Evolutionary conservation across 768 basidiomycete genomes (phyloP).

Genomic region (Boletellus sp.): DNA sequence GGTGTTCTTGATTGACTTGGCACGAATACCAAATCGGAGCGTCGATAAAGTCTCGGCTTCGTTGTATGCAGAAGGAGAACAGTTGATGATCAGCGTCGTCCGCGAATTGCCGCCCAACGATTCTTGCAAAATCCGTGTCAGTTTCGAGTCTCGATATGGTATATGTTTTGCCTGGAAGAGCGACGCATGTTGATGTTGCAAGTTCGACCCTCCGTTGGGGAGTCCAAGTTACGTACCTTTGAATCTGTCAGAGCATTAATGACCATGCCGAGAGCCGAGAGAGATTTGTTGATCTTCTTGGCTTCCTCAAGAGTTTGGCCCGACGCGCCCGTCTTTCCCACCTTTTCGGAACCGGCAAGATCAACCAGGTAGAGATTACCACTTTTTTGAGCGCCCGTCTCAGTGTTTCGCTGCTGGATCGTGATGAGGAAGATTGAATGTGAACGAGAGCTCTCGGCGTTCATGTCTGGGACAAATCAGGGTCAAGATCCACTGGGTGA

Average conservation of each 20-base stretch:
- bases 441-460: conserved; percentile 97
- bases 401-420: conserved; percentile 94
- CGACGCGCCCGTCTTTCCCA: conserved; percentile 98
- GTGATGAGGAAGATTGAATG: conserved; percentile 99
- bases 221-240: conserved; percentile 55
- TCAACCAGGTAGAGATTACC: conserved; percentile 98
- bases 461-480: conserved; percentile 73
- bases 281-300: conserved; percentile 99
- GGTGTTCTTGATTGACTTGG: conserved; percentile 99
- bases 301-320: conserved; percentile 99
- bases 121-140: conserved; percentile 98
- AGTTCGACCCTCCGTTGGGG: neutral
- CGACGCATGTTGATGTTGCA: conserved; percentile 3
- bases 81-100: conserved; percentile 98
- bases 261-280: conserved; percentile 98
- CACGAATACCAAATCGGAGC: conserved; percentile 98
- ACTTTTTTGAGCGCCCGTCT: conserved; percentile 92
- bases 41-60: conserved; percentile 95
- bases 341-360: conserved; percentile 97
- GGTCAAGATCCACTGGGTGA: conserved; percentile 1
- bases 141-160: conserved; percentile 97
- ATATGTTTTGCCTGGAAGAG: conserved; percentile 81
- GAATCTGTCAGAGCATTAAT: conserved; percentile 97
- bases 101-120: conserved; percentile 93
- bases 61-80: conserved; percentile 96